Evolutionary conservation across 352 stramenopile genomes (phyloP).

Genomic region (Hyaloperonospora brassicae): DNA sequence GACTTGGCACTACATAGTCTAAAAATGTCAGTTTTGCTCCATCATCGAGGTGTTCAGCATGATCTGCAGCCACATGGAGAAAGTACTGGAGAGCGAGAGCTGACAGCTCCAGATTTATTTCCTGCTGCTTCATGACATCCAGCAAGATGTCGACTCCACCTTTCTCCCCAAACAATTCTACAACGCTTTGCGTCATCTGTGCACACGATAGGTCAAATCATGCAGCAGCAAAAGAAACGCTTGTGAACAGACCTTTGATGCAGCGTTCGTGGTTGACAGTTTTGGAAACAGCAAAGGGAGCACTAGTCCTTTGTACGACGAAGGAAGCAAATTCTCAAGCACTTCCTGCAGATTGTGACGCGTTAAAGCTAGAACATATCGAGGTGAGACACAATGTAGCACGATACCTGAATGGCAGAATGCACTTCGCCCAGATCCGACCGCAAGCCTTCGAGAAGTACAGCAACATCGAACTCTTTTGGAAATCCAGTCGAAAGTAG

Average conservation of each 20-base stretch:
- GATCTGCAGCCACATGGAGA: constrained; percentile 61
- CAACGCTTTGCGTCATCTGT: constrained; percentile 58
- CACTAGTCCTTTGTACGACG: constrained; percentile 60
- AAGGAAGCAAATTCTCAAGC: constrained; percentile 70
- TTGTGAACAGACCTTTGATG: constrained; percentile 30
- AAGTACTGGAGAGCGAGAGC: constrained; percentile 77
- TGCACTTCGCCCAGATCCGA: constrained; percentile 68
- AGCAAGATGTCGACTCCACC: constrained; percentile 56
- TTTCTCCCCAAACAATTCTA: constrained; percentile 37
- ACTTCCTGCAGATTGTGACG: constrained; percentile 42
- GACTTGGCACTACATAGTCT: constrained; percentile 42
- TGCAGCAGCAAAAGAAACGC: too few relatives aligned
- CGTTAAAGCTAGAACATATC: too few relatives aligned
- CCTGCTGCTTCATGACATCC: constrained; percentile 59
- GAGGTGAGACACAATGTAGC: not conserved
- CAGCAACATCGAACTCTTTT: constrained; percentile 71
- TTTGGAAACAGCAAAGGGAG: constrained; percentile 68
- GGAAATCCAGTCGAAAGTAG: constrained; percentile 74
- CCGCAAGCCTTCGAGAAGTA: constrained; percentile 73
- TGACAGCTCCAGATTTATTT: constrained; percentile 55
- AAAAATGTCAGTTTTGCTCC: constrained; percentile 37
- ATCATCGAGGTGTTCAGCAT: constrained; percentile 33
- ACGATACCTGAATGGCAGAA: constrained; percentile 57
- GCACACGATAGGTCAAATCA: not conserved
- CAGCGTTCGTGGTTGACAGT: constrained; percentile 44